phyloP scores from a whole-genome alignment of 306 rosid genomes.

The Comarum palustre region DNA sequence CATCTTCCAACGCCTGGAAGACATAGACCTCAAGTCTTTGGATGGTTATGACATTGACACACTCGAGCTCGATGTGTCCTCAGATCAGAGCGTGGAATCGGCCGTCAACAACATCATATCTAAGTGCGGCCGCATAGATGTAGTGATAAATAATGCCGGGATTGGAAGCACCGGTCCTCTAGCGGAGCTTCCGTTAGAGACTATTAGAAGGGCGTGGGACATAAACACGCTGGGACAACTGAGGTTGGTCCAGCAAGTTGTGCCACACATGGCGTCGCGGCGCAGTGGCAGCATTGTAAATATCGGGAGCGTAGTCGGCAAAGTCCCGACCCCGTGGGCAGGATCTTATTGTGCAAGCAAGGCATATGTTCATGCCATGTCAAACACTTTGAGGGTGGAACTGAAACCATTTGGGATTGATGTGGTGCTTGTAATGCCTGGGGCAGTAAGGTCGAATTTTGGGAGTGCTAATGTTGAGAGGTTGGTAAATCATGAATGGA shows the following conservation, averaged over 20 bases:
- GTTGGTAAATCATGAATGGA: constrained; percentile 48
- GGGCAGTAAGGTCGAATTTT: constrained; percentile 65
- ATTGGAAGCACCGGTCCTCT: constrained; percentile 73
- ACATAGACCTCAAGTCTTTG: constrained; percentile 37
- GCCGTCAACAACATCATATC: constrained; percentile 46
- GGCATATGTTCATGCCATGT: constrained; percentile 64
- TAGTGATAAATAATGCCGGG: constrained; percentile 70
- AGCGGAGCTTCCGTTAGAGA: constrained; percentile 65
- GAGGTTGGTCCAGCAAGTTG: constrained; percentile 70
- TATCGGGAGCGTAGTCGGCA: constrained; percentile 66
- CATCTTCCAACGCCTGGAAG: constrained; percentile 43
- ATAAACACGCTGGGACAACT: constrained; percentile 69
- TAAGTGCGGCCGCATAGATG: constrained; percentile 51
- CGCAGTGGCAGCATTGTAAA: constrained; percentile 65
- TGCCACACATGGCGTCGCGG: constrained; percentile 63
- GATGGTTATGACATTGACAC: constrained; percentile 36
- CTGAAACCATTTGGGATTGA: constrained; percentile 67
- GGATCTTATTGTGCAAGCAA: constrained; percentile 76
- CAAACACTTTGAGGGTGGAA: constrained; percentile 58
- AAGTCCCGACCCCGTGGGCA: constrained; percentile 76
- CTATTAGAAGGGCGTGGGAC: constrained; percentile 58
- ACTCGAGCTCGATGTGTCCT: constrained; percentile 60
- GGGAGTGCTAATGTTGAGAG: constrained; percentile 51
- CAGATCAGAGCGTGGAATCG: constrained; percentile 56
- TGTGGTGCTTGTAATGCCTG: constrained; percentile 68